Conservation (phyloP, 805 yeast genomes). For the Lipomyces oligophaga region DNA sequence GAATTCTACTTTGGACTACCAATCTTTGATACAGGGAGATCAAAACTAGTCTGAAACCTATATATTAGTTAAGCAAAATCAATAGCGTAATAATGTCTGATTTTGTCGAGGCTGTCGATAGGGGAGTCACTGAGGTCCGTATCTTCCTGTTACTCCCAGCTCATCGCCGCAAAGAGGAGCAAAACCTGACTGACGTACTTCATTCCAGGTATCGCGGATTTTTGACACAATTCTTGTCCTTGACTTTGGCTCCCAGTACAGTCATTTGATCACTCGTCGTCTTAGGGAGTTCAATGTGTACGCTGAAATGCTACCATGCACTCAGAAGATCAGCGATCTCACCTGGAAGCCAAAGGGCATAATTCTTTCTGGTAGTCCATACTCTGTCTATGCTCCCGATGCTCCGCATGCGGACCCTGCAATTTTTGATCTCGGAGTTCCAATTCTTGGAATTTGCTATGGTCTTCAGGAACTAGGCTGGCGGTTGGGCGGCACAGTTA, state of each 20-base stretch:
- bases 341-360: conserved; percentile 95
- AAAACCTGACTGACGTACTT: background rate
- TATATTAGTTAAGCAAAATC: no score
- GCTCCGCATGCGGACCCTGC: conserved; percentile 98
- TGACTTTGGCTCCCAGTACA: conserved; percentile 98
- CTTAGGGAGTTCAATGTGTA: conserved; percentile 96
- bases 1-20: no score
- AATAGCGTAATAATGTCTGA: conserved; percentile 21
- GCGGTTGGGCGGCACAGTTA: conserved; percentile 86
- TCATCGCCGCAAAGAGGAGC: background rate
- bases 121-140: conserved; percentile 23
- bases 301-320: conserved; percentile 99
- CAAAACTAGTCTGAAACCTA: no score
- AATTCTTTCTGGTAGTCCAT: conserved; percentile 95
- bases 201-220: conserved; percentile 65
- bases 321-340: conserved; percentile 90
- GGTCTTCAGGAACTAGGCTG: conserved; percentile 99
- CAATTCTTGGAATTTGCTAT: conserved; percentile 95
- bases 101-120: conserved; percentile 8
- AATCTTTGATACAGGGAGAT: no score
- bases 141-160: background rate
- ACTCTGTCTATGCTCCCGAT: conserved; percentile 91
- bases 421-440: conserved; percentile 80
- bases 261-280: conserved; percentile 94
- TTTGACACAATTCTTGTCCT: conserved; percentile 96